Base-by-base conservation (phyloP, 805 yeast species). In the Suhomyces prunicola region DNA sequence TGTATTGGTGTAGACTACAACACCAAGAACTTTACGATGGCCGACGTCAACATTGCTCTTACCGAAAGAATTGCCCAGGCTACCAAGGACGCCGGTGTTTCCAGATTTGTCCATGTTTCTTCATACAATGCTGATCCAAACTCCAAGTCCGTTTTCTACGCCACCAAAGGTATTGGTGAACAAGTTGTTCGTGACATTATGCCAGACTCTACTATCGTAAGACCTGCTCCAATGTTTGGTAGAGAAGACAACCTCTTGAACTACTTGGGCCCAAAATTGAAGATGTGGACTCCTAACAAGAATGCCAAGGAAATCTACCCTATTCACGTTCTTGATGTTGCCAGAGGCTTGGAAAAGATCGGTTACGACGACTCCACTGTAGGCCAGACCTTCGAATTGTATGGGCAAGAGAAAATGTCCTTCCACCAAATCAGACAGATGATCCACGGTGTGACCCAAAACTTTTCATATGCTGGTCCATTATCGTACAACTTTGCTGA, bases 211-310 rank as follows among this genome's bases (percentile, higher is more conserved):
- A 89, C 96, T 17, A 88, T 90, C 62, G 94, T 89, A 29, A 84
- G 96, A 70, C 96, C 96, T 6, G 84, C 87, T 23, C 89, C 88
- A 48, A 79, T 88, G 82, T 89, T 73, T 65, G 94, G 94, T 31
- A 76, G 85, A 63, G 87, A 86, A 66, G 91, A 87, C 67, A 74
- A 80, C 55, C 82, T 90, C 65, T 74, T 89, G 61, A 85, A 83
- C 71, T 78, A 78, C 65, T 71, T 82, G 67, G 69, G 88, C 54
- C 83, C 70, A 68, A 79, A 62, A 77, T 80, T 60, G 63, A 77
- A 81, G 61, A 80, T 86, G 70, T 82, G 85, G 74, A 82, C 88
- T 51, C 84, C 88, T 48, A 81, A 87, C 68, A 78, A 80, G 65
- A 80, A 83, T 68, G 79, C 81, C 57, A 87, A 87, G 70, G 74